Conservation (phyloP, 2,329 filamentous ascomycete genomes). For the Rhynchosporium agropyri region DNA sequence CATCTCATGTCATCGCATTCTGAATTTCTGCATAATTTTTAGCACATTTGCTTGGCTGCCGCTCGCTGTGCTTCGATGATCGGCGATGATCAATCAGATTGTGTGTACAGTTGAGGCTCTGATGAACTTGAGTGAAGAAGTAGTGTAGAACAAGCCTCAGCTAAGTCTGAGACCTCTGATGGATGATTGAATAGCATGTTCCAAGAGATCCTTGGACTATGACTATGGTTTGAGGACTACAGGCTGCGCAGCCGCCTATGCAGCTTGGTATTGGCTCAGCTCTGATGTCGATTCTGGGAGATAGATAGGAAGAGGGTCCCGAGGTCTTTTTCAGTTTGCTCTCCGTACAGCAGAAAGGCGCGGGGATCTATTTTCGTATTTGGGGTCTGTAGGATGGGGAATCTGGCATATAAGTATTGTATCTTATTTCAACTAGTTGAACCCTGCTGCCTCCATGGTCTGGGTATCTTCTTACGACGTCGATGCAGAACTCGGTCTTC, state of each 20-base stretch:
- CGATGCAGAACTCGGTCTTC: too few relatives aligned
- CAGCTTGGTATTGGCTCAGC: constrained; percentile 6
- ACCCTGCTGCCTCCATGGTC: neutral
- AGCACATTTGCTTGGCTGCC: constrained; percentile 8
- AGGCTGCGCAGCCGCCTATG: constrained; percentile 9
- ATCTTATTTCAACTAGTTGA: neutral
- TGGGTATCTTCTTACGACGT: too few relatives aligned
- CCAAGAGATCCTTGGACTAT: neutral
- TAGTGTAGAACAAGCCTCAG: too few relatives aligned
- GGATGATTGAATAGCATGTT: too few relatives aligned
- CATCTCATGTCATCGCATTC: neutral
- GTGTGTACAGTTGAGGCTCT: neutral
- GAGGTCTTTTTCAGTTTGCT: neutral
- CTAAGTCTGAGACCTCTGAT: too few relatives aligned
- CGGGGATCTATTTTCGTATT: neutral
- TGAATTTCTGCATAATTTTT: constrained; percentile 14
- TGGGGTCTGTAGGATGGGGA: neutral
- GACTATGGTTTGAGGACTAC: constrained; percentile 1
- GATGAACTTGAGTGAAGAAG: neutral
- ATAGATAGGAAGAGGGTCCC: neutral
- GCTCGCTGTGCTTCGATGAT: constrained; percentile 2
- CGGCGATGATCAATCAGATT: neutral
- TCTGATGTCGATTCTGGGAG: constrained; percentile 4
- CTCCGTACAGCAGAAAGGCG: neutral
- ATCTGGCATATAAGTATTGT: neutral